Evolutionary conservation across 2,329 filamentous ascomycete genomes (phyloP).

Genomic region (Diaporthe sp.): DNA sequence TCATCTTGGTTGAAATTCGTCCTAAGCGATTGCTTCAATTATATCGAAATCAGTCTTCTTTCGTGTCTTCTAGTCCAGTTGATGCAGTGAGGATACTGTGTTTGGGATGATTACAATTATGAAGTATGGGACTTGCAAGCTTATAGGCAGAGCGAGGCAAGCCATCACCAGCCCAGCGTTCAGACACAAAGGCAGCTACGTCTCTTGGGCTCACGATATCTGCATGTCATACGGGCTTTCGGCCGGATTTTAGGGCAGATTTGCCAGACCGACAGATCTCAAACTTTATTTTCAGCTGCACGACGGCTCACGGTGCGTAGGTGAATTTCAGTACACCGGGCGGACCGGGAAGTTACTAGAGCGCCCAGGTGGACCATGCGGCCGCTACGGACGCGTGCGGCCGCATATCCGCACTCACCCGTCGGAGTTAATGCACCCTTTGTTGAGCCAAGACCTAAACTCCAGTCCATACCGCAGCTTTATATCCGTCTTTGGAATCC

Average conservation of each 20-base stretch:
- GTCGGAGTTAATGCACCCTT: not conserved
- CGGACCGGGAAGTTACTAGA: not conserved
- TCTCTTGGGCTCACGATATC: not conserved
- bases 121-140: not conserved
- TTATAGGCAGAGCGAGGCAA: not conserved
- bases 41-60: not conserved
- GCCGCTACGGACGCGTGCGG: not conserved
- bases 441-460: not conserved
- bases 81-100: not conserved
- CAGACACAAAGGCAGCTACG: not conserved
- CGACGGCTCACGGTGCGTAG: not conserved
- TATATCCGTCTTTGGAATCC: not conserved
- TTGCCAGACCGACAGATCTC: not conserved
- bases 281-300: not conserved
- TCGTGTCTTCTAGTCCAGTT: no score
- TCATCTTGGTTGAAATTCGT: not conserved
- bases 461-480: not conserved
- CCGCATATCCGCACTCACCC: not conserved
- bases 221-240: not conserved
- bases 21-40: not conserved
- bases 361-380: not conserved
- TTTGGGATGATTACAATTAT: not conserved
- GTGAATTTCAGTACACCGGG: not conserved
- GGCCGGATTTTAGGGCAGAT: constrained; percentile 9
- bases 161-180: not conserved